Evolutionary conservation across 192 early-diverging fungal species (phyloP), one percentile per base, ranked within the genome.

Genomic region (Diversispora epigaea): DNA sequence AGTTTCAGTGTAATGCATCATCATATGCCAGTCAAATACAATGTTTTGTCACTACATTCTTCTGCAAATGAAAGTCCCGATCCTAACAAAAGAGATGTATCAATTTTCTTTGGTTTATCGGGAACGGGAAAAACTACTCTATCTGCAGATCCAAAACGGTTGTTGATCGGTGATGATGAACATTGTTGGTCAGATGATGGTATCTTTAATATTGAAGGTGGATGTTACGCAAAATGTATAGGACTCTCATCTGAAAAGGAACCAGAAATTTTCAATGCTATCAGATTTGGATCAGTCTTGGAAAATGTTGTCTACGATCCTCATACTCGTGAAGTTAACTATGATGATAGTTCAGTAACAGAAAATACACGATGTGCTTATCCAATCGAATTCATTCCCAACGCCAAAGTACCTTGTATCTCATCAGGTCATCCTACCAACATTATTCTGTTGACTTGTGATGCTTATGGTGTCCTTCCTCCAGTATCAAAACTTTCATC

Each of bases 1-100:
- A 89, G 94, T 72, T 96, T 97, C 85, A 97, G 95, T 32, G 94
- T 99, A 63, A 97, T 99, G 97, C 95, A 99, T 84, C 97, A 99
- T 89, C 83, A 94, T 76, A 97, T 97, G 96, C 97, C 97, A 79
- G 17, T 64, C 11, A 96, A 95, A 90, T 84, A 86, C 32, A 91
- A 91, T 49, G 94, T 95, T 44, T 83, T 95, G 12, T 95, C 94
- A 32, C 85, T 95, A 58, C 94, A 95, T 86, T 96, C 97, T 6
- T 95, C 93, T 71, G 96, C 95, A 71, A 99, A 99, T 78, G 94
- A 95, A 81, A 94, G 94, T 64, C 85, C 25, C 2, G 25, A 32
- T 32, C 25, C 25, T 32, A 32, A 91, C 41, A 76, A 84, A 54
- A 94, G 93, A 71, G 95, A 97, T 82, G 94, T 96, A 19, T 95